Conservation (phyloP, 257 asterid genomes). For the Voacanga thouarsii region DNA sequence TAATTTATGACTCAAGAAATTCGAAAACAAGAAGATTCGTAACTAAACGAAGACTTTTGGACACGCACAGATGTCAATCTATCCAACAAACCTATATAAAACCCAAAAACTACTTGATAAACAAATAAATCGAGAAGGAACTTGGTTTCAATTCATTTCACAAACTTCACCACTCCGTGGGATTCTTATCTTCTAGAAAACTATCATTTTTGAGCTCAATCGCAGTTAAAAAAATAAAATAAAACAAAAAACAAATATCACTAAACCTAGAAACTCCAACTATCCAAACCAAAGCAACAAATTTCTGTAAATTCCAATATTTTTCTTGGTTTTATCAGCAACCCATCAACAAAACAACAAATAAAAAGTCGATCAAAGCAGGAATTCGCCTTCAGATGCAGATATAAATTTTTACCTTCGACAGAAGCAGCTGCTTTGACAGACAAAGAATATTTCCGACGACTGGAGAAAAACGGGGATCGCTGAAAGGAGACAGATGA, state of each 20-base stretch:
- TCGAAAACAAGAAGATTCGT: background rate
- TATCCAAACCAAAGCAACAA: background rate
- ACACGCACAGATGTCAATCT: background rate
- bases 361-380: background rate
- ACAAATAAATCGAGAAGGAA: background rate
- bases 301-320: background rate
- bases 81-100: background rate
- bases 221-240: background rate
- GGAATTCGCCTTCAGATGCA: background rate
- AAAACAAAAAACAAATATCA: background rate
- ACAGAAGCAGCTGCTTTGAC: slow-evolving; percentile 51
- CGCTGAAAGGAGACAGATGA: slow-evolving; percentile 19
- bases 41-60: background rate
- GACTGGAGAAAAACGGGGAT: slow-evolving; percentile 4
- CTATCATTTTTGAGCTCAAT: background rate
- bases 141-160: background rate
- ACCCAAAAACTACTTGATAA: background rate
- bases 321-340: slow-evolving; percentile 2
- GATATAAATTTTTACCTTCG: slow-evolving; percentile 35
- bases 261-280: background rate
- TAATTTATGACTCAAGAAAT: background rate
- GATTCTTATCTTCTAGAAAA: background rate
- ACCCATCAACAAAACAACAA: background rate
- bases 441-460: slow-evolving; percentile 34
- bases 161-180: background rate